Base-by-base conservation (phyloP, 2,329 filamentous ascomycete genomes). In the Colletotrichum echinochloae region DNA sequence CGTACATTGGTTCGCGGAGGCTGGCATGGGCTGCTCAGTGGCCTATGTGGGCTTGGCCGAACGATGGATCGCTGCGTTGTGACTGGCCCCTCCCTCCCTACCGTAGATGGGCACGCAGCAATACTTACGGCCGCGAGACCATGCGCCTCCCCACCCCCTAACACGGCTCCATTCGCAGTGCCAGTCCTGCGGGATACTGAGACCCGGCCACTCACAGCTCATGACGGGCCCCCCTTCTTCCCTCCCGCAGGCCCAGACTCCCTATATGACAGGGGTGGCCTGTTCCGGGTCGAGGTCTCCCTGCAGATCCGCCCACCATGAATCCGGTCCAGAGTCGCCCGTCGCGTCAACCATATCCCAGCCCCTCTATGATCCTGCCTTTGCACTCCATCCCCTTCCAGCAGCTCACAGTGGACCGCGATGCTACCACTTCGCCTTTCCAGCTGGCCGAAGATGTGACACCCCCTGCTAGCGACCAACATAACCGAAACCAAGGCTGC, bases 371-470 rank as follows among this genome's bases (percentile, higher is more conserved):
- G 39, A 46, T 28, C 57, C 64, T 70, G 64, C 64, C 46, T 67
- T 70, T 54, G 49, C 67, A 67, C 67, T 70, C 67, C 67, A 66
- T 70, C 51, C 57, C 57, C 6, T 55, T 62, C 57, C 20, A 62
- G 30, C 46, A 28, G n/a, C 57, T 57, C 23, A 39, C 64, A 46
- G 44, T 30, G 51, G 51, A 57, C 52, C 48, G 3, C 28, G 20
- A 62, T 55, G 55, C 55, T n/a, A 54, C 54, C 54, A 35, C 37
- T 16, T 28, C 12, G 26, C 28, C 23, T 44, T 51, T 37, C 33
- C 57, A 62, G 64, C 57, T 66, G 57, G 51, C 56, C 44, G 18
- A 57, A 26, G n/a, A 46, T n/a, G 26, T 41, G 41, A n/a, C n/a
- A n/a, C 41, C 37, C 63, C 64, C 33, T 56, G 26, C 35, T 23